These are phyloP conservation scores for Dendrocalamus latiflorus DNA, from an alignment of 202 grass and related monocot genomes.

Conservation along the genomic window DNA sequence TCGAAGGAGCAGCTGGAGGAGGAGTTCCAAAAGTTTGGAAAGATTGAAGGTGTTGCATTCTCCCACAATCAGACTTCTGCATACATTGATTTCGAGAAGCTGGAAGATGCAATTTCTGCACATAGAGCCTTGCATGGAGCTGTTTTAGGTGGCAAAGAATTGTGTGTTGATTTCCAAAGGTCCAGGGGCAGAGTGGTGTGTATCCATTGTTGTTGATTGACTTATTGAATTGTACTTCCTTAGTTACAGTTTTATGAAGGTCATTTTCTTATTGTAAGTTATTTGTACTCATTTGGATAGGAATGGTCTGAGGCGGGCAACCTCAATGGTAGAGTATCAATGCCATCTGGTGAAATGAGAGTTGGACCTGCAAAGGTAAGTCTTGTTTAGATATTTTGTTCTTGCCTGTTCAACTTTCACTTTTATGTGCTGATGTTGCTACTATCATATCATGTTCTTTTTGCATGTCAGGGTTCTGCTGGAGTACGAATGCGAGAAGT, in stretches of 20 bases:
- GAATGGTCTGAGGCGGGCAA: constrained; percentile 44
- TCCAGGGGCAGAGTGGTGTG: constrained; percentile 61
- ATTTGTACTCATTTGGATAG: constrained; percentile 37
- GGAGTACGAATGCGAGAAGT: constrained; percentile 44
- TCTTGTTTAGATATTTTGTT: constrained; percentile 18
- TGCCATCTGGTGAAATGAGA: constrained; percentile 35
- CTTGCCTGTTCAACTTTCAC: background rate
- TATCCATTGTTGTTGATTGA: constrained; percentile 15
- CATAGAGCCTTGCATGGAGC: constrained; percentile 76
- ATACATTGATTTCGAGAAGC: constrained; percentile 66
- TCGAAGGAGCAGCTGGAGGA: constrained; percentile 69
- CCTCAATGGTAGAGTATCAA: constrained; percentile 33
- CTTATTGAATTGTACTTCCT: background rate
- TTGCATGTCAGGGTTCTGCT: constrained; percentile 40
- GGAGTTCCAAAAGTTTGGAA: constrained; percentile 77
- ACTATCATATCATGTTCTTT: constrained; percentile 22
- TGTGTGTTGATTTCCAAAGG: constrained; percentile 97
- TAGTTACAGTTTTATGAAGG: background rate
- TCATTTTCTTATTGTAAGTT: background rate
- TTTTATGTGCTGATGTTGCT: constrained; percentile 13
- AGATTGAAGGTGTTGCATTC: constrained; percentile 60
- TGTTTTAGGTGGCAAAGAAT: constrained; percentile 56
- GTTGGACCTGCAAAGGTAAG: constrained; percentile 45
- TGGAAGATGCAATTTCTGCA: constrained; percentile 89
- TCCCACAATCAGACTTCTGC: constrained; percentile 61